Evolutionary conservation across 352 stramenopile species (phyloP).

Genomic region (Phytophthora vignae): DNA sequence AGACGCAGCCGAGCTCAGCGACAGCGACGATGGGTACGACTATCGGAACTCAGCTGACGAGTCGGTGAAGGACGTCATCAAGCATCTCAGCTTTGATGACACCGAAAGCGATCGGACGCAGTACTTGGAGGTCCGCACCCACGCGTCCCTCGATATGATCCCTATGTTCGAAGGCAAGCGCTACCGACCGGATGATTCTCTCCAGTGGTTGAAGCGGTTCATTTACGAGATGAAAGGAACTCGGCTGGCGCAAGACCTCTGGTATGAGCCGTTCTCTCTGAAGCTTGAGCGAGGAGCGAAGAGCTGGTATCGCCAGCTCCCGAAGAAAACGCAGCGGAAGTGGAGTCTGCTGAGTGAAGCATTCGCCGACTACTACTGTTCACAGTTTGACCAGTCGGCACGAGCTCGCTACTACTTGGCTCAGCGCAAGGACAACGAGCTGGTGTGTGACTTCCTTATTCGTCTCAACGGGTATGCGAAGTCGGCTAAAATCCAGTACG

Average conservation of each 20-base stretch:
- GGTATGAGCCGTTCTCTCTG: constrained; percentile 15
- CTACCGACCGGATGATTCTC: background rate
- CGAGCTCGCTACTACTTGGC: background rate
- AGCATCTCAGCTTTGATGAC: no score
- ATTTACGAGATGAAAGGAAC: constrained; percentile 27
- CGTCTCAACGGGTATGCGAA: background rate
- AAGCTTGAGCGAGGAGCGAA: background rate
- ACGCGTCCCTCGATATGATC: background rate
- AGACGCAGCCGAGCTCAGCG: no score
- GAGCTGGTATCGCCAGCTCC: no score
- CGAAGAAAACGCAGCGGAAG: no score
- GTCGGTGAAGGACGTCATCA: no score
- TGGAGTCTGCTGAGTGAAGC: background rate
- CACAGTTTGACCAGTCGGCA: background rate
- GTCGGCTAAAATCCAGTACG: background rate
- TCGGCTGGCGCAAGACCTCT: background rate
- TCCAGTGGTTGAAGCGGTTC: constrained; percentile 18
- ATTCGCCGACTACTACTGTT: background rate
- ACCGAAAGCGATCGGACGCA: no score
- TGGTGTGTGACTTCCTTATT: background rate
- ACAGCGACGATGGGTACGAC: no score
- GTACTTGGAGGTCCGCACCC: background rate
- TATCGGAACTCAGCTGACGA: no score
- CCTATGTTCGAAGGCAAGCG: no score
- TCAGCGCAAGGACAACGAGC: background rate